These are phyloP conservation scores for Tephrocybe rancida DNA, from an alignment of 768 basidiomycete genomes.

Conservation along the genomic window DNA sequence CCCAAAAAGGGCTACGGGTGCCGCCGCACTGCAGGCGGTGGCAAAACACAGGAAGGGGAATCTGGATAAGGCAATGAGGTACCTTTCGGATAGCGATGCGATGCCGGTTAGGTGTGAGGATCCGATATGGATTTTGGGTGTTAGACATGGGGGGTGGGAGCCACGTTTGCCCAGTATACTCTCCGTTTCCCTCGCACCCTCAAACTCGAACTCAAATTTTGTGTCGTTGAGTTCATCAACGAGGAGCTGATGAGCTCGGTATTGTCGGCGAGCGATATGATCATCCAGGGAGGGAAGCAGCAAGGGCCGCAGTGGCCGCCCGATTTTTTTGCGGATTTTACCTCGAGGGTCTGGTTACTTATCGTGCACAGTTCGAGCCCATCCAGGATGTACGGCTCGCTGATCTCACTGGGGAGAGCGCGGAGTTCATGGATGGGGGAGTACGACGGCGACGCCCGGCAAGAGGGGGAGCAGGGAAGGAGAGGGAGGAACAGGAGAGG, in stretches of 20 bases:
- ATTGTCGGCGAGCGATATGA: not conserved
- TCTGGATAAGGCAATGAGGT: no score
- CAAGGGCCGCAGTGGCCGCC: constrained; percentile 80
- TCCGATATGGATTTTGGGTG: no score
- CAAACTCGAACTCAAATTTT: constrained; percentile 57
- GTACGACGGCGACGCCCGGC: no score
- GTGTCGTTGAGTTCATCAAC: constrained; percentile 2
- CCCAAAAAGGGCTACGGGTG: no score
- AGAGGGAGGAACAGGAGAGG: not conserved
- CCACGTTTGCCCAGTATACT: not conserved
- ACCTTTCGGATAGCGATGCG: no score
- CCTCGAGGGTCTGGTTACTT: constrained; percentile 89
- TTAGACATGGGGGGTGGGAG: no score
- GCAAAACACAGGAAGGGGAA: no score
- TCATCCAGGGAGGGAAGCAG: constrained; percentile 35
- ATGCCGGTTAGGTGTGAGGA: no score
- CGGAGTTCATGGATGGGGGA: constrained; percentile 23
- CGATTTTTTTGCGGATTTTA: constrained; percentile 87
- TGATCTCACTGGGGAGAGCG: constrained; percentile 29
- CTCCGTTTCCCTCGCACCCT: constrained; percentile 36
- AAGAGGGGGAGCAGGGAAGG: not conserved
- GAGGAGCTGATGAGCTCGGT: not conserved
- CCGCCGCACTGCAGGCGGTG: no score
- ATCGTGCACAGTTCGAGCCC: constrained; percentile 84
- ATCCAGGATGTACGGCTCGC: constrained; percentile 65